phyloP scores from a whole-genome alignment of 805 yeast species.

The Metschnikowia sp. region DNA sequence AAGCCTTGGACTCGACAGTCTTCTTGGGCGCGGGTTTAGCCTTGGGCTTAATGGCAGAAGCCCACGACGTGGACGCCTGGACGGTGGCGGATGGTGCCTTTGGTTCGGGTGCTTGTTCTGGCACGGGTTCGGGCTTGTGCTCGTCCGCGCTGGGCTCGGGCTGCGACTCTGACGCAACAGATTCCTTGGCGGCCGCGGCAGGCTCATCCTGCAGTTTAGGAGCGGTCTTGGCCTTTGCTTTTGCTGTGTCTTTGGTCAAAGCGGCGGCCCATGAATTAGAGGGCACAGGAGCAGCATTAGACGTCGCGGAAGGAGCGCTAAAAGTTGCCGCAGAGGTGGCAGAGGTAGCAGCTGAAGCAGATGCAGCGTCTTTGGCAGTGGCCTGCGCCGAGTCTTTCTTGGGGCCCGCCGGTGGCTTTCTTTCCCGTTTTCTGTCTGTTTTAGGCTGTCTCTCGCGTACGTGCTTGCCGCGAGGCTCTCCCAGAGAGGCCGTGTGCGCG shows the following conservation, averaged over 20 bases:
- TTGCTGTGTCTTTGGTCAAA: constrained; percentile 33
- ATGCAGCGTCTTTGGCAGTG: constrained; percentile 12
- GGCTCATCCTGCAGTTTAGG: constrained; percentile 16
- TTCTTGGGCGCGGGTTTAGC: constrained; percentile 40
- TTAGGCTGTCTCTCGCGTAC: constrained; percentile 15
- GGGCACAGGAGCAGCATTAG: constrained; percentile 7
- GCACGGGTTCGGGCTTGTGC: constrained; percentile 1
- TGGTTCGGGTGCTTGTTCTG: constrained; percentile 1
- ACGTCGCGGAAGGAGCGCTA: constrained; percentile 18
- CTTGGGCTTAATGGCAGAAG: constrained; percentile 57
- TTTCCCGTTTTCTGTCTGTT: constrained; percentile 15
- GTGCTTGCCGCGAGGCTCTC: constrained; percentile 4
- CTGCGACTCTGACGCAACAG: not conserved
- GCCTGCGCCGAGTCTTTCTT: constrained; percentile 13
- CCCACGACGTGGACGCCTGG: constrained; percentile 49
- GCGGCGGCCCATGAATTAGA: constrained; percentile 46
- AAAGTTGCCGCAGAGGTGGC: constrained; percentile 15
- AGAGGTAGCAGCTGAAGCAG: constrained; percentile 18
- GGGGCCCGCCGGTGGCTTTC: constrained; percentile 12
- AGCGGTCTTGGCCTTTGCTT: constrained; percentile 26
- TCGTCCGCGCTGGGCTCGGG: not conserved
- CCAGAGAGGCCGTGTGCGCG: constrained; percentile 3
- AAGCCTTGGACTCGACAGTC: constrained; percentile 21
- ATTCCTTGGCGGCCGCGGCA: constrained; percentile 3
- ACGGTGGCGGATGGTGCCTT: constrained; percentile 10